Evolutionary conservation across 1,284 basidiomycete genomes (phyloP), one percentile per base, ranked within the genome.

Genomic region (Wallemia hederae): DNA sequence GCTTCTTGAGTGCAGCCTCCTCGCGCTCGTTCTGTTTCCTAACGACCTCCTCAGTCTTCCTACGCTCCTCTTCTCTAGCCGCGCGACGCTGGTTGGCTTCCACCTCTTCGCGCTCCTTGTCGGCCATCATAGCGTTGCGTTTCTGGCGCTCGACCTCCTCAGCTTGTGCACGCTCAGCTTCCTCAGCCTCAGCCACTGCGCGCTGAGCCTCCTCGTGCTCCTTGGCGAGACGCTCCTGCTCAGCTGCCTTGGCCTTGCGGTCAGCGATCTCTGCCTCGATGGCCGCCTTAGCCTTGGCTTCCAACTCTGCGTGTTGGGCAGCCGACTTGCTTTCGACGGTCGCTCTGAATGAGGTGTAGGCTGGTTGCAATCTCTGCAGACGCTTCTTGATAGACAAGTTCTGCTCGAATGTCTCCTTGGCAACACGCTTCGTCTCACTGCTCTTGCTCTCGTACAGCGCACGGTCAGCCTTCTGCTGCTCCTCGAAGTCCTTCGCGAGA

Each of bases 211-310:
- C 65, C 57, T 58, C 63, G 33, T 65, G 63, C 62, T 64, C 60
- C 60, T 66, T 62, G 11, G 2, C 24, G 31, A 61, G 26, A 28
- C 60, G 58, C 15, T 25, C 19, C 31, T 62, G 59, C n/a, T 49
- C 39, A 49, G 39, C 39, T 49, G 22, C 70, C 14, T 73, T 71
- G 62, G 74, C 75, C 63, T 75, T 74, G 66, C 82, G 77, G 75
- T 81, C 82, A 60, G 77, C 77, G 76, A 91, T 94, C 72, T 92
- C 91, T 67, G 83, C 79, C 64, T 82, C 82, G 65, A 90, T 82
- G 76, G 83, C 87, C 69, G 73, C 74, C 64, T 74, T 67, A 1
- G 89, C 82, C 31, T 71, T 72, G 60, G 77, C 77, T 65, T 77
- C 72, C 65, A 75, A 79, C 69, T 76, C 77, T 61, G 79, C 75